Conservation (phyloP, 2,329 filamentous ascomycete species). For the Cercospora zeina region DNA sequence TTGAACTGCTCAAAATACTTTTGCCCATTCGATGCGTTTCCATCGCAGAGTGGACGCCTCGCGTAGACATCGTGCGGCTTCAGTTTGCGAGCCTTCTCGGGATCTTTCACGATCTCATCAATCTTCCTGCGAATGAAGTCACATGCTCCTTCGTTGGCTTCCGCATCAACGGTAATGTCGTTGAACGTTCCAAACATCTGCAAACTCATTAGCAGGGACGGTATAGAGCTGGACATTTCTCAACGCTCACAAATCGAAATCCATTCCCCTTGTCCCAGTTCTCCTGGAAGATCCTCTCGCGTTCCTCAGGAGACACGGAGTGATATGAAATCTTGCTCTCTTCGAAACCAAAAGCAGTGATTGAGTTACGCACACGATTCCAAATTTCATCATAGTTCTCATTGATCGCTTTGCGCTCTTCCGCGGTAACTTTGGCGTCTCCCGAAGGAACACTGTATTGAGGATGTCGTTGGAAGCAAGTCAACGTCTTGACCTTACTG, state of each 20-base stretch:
- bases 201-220: neutral
- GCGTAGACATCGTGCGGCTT: conserved; percentile 56
- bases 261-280: conserved; percentile 54
- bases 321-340: conserved; percentile 34
- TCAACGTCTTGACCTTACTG: conserved; percentile 34
- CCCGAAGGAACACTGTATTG: conserved; percentile 43
- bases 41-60: conserved; percentile 38
- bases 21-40: conserved; percentile 46
- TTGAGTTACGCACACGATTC: conserved; percentile 34
- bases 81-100: conserved; percentile 53
- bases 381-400: conserved; percentile 35
- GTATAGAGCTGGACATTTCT: neutral
- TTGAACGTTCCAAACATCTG: conserved; percentile 56
- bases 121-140: conserved; percentile 58
- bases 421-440: conserved; percentile 33
- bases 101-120: conserved; percentile 53
- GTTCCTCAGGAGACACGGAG: conserved; percentile 39
- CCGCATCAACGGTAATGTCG: conserved; percentile 50
- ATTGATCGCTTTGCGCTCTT: conserved; percentile 32
- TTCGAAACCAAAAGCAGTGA: conserved; percentile 41
- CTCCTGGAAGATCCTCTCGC: conserved; percentile 51
- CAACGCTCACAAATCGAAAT: conserved; percentile 48
- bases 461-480: conserved; percentile 43
- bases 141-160: conserved; percentile 57
- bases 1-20: conserved; percentile 52